Conservation (phyloP, 2,329 filamentous ascomycete species). For the Pyricularia grisea region DNA sequence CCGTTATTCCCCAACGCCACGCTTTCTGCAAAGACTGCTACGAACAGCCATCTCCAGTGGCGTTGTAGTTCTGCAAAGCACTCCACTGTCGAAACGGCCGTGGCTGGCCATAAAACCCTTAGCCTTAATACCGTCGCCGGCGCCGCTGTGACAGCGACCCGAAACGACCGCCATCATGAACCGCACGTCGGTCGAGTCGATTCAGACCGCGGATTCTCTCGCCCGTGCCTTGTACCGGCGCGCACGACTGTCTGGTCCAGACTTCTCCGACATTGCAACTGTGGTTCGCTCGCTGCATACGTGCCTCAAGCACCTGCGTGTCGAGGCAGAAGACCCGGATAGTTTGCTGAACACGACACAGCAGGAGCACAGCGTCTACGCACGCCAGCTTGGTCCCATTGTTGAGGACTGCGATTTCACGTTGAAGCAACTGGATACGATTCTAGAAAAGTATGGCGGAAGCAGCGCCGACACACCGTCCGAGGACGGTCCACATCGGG, state of each 20-base stretch:
- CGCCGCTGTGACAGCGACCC: conserved; percentile 13
- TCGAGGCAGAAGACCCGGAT: conserved; percentile 46
- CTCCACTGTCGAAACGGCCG: neutral
- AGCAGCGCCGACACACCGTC: conserved; percentile 2
- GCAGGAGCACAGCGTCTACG: conserved; percentile 28
- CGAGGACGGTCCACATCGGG: conserved; percentile 10
- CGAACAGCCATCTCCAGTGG: neutral
- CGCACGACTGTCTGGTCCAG: conserved; percentile 35
- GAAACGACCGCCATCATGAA: conserved; percentile 15
- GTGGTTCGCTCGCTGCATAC: conserved; percentile 44
- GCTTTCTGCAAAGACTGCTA: neutral
- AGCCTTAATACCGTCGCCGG: neutral
- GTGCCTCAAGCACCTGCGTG: conserved; percentile 46
- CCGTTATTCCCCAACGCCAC: neutral
- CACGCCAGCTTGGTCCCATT: conserved; percentile 39
- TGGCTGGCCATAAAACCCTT: neutral
- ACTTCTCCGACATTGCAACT: conserved; percentile 38
- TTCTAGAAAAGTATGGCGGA: conserved; percentile 37
- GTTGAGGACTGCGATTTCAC: conserved; percentile 46
- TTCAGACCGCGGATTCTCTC: conserved; percentile 46
- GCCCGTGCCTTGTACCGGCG: conserved; percentile 46
- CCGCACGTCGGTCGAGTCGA: conserved; percentile 27
- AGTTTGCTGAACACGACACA: conserved; percentile 38
- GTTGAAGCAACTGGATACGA: conserved; percentile 42
- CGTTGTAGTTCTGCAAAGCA: neutral